Evolutionary conservation across 371 early-diverging fungal genomes (phyloP).

Genomic region (Catenaria anguillulae): DNA sequence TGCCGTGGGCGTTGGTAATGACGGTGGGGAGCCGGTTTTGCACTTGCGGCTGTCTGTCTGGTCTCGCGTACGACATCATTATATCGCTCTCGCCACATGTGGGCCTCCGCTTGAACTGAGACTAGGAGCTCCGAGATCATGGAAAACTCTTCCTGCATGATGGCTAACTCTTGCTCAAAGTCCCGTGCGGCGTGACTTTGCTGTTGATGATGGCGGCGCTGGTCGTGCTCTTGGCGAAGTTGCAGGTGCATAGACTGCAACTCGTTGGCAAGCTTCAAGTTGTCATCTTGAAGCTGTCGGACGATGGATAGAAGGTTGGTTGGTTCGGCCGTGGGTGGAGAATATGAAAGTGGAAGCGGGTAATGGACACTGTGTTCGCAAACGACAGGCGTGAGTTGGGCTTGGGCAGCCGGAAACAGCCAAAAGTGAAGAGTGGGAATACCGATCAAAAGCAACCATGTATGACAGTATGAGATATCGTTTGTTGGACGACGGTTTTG

Average conservation of each 20-base stretch:
- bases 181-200: neutral
- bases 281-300: neutral
- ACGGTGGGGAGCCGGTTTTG: too few relatives aligned
- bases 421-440: neutral
- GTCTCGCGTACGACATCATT: too few relatives aligned
- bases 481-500: conserved; percentile 2
- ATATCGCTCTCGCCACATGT: too few relatives aligned
- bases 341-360: conserved; percentile 23
- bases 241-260: neutral
- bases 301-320: neutral
- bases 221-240: neutral
- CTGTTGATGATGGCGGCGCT: too few relatives aligned
- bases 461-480: conserved; percentile 29
- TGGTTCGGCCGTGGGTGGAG: neutral
- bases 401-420: neutral
- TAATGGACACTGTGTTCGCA: conserved; percentile 30
- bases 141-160: too few relatives aligned
- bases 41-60: too few relatives aligned
- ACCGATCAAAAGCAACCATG: conserved; percentile 31
- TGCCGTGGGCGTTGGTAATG: too few relatives aligned
- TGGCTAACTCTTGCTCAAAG: neutral
- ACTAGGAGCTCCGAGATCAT: too few relatives aligned
- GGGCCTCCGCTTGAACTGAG: too few relatives aligned
- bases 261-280: neutral
- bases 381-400: too few relatives aligned